Conservation (phyloP, 2,329 filamentous ascomycete genomes). For the Fusarium euwallaceae region DNA sequence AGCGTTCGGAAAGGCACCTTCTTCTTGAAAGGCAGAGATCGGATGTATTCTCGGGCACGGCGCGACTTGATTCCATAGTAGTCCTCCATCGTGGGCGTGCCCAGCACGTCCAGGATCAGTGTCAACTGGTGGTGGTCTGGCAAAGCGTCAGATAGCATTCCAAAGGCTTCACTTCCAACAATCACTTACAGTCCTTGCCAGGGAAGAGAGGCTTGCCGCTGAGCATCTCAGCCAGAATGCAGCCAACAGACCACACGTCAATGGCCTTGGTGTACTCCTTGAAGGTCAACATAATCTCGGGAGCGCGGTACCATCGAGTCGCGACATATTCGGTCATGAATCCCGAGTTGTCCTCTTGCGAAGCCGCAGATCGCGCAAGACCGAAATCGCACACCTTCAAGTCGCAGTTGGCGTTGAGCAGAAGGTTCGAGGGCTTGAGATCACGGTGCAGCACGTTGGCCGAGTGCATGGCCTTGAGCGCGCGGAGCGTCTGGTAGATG, state of each 20-base stretch:
- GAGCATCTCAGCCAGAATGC: conserved; percentile 98
- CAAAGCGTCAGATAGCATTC: conserved; percentile 12
- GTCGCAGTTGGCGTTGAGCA: conserved; percentile 98
- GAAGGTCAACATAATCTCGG: conserved; percentile 99
- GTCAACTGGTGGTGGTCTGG: conserved; percentile 97
- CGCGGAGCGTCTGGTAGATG: conserved; percentile 98
- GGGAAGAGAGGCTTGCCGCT: conserved; percentile 98
- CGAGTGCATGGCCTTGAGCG: conserved; percentile 99
- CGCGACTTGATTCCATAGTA: conserved; percentile 99
- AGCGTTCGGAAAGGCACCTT: conserved; percentile 98
- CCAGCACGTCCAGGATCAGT: conserved; percentile 95
- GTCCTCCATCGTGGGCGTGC: conserved; percentile 99
- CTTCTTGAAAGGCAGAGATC: conserved; percentile 98
- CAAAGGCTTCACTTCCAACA: background rate
- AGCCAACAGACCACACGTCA: conserved; percentile 98
- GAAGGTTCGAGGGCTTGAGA: conserved; percentile 95
- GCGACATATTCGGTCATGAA: conserved; percentile 99
- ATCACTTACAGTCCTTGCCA: conserved; percentile 91
- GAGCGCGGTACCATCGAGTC: conserved; percentile 98
- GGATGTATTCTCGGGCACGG: conserved; percentile 96
- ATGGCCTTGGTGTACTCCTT: conserved; percentile 99
- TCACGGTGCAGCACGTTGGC: conserved; percentile 98
- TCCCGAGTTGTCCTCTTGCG: conserved; percentile 98
- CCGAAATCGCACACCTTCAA: conserved; percentile 99
- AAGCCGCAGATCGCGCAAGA: conserved; percentile 93